Evolutionary conservation across 1,139 yeast species (phyloP).

Genomic region (Sugiyamaella japonica): DNA sequence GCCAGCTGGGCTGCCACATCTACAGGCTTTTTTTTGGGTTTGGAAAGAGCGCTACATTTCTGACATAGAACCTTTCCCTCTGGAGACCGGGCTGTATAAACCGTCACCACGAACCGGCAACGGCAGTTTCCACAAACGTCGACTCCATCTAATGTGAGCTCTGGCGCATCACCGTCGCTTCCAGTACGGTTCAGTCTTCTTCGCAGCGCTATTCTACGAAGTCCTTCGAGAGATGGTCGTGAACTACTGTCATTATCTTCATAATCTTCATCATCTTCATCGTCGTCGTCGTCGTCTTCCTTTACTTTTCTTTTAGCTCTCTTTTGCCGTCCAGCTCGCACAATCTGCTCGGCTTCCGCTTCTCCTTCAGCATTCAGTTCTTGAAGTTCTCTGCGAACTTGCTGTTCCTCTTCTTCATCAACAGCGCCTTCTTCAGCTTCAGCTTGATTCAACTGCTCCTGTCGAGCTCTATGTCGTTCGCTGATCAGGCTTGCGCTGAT

Average conservation of each 20-base stretch:
- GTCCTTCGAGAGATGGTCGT: too few relatives aligned
- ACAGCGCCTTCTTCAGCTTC: too few relatives aligned
- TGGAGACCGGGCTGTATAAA: conserved; percentile 57
- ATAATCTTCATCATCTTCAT: conserved; percentile 19
- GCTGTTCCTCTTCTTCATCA: conserved; percentile 23
- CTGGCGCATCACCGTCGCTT: neutral
- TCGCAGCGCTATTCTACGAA: conserved; percentile 35
- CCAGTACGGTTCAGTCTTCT: conserved; percentile 31
- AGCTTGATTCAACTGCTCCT: neutral
- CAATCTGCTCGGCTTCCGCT: conserved; percentile 43
- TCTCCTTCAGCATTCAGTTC: conserved; percentile 41
- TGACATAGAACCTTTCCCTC: conserved; percentile 58
- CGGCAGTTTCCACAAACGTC: conserved; percentile 59
- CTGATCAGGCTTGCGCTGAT: conserved; percentile 81
- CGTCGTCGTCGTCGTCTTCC: conserved; percentile 37
- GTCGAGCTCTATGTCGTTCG: conserved; percentile 49
- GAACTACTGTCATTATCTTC: conserved; percentile 14
- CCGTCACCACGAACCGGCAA: conserved; percentile 56
- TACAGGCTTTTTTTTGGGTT: conserved; percentile 26
- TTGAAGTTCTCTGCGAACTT: conserved; percentile 40
- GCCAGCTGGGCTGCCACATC: conserved; percentile 41
- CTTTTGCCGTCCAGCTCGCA: conserved; percentile 46
- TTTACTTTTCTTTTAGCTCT: conserved; percentile 13
- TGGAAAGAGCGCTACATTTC: conserved; percentile 52
- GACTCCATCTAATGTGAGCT: conserved; percentile 31